Conservation (phyloP, 148 eudicot species). For the Gaultheria prostrata region DNA sequence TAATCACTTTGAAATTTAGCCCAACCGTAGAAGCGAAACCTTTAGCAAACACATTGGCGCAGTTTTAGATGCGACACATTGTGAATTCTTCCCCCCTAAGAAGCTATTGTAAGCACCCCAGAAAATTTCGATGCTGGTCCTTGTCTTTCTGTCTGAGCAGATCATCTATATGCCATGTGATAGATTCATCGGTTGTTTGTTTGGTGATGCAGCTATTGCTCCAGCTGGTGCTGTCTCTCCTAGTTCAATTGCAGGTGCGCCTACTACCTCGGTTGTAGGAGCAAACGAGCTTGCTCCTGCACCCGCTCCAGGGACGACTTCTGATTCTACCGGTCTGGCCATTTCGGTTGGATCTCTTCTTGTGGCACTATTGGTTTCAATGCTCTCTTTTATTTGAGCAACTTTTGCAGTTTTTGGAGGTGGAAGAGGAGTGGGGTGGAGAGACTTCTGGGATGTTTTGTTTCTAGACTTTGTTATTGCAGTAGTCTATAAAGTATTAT, state of each 20-base stretch:
- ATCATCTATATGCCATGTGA: background rate
- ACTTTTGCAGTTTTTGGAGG: background rate
- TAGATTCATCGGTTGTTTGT: background rate
- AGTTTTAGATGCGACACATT: background rate
- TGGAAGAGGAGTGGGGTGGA: background rate
- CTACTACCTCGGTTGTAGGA: background rate
- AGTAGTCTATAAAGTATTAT: background rate
- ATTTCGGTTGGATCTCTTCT: conserved; percentile 4
- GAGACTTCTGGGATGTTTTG: conserved; percentile 1
- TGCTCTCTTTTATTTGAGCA: conserved; percentile 5
- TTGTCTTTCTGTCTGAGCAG: background rate
- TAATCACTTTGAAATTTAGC: background rate
- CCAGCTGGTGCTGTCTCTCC: conserved; percentile 18
- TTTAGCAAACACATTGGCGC: background rate
- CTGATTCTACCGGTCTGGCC: conserved; percentile 2
- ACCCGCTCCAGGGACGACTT: background rate
- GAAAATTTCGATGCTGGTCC: background rate
- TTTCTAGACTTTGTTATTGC: background rate
- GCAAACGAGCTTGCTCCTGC: background rate
- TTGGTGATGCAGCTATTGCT: conserved; percentile 15
- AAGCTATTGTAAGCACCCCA: background rate
- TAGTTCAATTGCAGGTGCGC: background rate
- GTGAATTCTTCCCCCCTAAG: background rate
- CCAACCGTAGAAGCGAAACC: background rate
- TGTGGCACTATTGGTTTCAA: background rate